phyloP scores from a whole-genome alignment of 495 filamentous ascomycete species.

The Lophiostoma macrostomum region DNA sequence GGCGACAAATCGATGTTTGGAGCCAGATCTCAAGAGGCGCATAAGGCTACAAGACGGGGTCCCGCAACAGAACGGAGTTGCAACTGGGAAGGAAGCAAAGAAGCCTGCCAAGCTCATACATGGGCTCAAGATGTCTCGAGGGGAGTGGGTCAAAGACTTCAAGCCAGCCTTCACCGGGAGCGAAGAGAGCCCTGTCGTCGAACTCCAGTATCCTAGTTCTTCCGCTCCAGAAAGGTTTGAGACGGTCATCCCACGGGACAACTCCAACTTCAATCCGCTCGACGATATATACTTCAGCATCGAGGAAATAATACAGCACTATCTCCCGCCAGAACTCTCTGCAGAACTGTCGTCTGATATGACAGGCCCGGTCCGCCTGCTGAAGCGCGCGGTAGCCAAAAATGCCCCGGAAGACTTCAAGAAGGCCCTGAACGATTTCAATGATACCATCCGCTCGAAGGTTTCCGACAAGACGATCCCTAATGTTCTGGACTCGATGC shows the following conservation, averaged over 20 bases:
- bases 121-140: slow-evolving; percentile 23
- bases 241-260: slow-evolving; percentile 70
- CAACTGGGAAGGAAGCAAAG: slow-evolving; percentile 1
- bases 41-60: slow-evolving; percentile 15
- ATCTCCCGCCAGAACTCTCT: slow-evolving; percentile 65
- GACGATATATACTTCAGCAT: slow-evolving; percentile 81
- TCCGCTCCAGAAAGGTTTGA: slow-evolving; percentile 53
- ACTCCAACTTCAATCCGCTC: slow-evolving; percentile 75
- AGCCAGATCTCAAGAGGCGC: slow-evolving; percentile 25
- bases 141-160: slow-evolving; percentile 26
- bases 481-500: slow-evolving; percentile 62
- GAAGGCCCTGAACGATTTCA: slow-evolving; percentile 70
- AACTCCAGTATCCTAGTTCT: slow-evolving; percentile 43
- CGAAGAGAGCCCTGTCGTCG: slow-evolving; percentile 23
- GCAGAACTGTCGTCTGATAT: slow-evolving; percentile 68
- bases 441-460: slow-evolving; percentile 44
- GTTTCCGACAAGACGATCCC: slow-evolving; percentile 60
- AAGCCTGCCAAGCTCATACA: slow-evolving; percentile 17
- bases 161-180: slow-evolving; percentile 22
- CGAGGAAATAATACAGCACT: slow-evolving; percentile 66
- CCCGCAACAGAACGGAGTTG: background rate
- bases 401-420: slow-evolving; percentile 65
- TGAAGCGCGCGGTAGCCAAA: slow-evolving; percentile 66
- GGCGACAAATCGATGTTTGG: slow-evolving; percentile 15
- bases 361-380: slow-evolving; percentile 65